Conservation (phyloP, 2,329 filamentous ascomycete genomes). For the Diaporthe destruens region DNA sequence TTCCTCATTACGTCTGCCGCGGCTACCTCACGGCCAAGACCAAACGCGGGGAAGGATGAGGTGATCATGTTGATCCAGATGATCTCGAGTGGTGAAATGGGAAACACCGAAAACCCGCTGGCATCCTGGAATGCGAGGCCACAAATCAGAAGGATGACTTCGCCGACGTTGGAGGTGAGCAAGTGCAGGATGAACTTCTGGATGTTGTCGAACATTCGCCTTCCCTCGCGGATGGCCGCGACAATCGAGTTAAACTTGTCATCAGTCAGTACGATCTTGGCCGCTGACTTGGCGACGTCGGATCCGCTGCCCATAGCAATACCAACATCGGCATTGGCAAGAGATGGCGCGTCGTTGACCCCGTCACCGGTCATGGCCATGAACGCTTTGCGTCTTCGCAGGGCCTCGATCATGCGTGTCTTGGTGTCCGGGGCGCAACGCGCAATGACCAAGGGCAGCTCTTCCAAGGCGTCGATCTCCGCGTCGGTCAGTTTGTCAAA, state of each 20-base stretch:
- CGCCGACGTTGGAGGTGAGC: constrained; percentile 84
- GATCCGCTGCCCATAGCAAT: constrained; percentile 93
- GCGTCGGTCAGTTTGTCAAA: constrained; percentile 83
- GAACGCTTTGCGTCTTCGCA: constrained; percentile 81
- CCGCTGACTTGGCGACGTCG: constrained; percentile 86
- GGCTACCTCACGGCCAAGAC: constrained; percentile 83
- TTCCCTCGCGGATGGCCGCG: constrained; percentile 83
- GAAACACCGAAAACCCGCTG: constrained; percentile 82
- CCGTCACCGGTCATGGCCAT: constrained; percentile 92
- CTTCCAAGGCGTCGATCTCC: constrained; percentile 80
- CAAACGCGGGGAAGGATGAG: constrained; percentile 88
- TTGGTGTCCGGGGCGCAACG: constrained; percentile 89
- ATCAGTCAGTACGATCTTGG: constrained; percentile 85
- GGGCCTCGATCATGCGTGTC: constrained; percentile 89
- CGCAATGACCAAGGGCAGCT: constrained; percentile 84
- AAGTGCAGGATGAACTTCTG: constrained; percentile 89
- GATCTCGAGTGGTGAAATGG: constrained; percentile 86
- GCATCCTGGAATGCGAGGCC: constrained; percentile 85
- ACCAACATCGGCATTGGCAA: constrained; percentile 85
- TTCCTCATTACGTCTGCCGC: constrained; percentile 82
- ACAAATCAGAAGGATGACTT: constrained; percentile 84
- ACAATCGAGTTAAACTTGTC: constrained; percentile 92
- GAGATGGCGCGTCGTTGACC: constrained; percentile 86
- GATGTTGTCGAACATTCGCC: constrained; percentile 89
- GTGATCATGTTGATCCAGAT: constrained; percentile 97